Conservation (phyloP, 805 yeast species). For the Candida quercuum region DNA sequence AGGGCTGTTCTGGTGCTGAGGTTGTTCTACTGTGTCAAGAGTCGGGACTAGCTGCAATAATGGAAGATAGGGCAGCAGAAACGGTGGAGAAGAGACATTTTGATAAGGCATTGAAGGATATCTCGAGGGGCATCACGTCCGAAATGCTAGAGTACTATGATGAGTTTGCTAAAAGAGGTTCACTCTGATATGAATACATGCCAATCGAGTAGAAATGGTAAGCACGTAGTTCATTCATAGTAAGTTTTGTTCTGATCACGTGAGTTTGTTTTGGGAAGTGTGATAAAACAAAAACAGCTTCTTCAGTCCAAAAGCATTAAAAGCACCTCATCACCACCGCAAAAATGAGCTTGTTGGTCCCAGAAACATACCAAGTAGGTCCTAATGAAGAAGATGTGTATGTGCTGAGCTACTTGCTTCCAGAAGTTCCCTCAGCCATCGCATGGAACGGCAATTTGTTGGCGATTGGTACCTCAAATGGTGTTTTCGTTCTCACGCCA, state of each 20-base stretch:
- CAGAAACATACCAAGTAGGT: constrained; percentile 17
- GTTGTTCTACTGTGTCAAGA: constrained; percentile 89
- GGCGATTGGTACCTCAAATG: constrained; percentile 18
- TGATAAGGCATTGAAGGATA: constrained; percentile 57
- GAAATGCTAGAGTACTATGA: constrained; percentile 80
- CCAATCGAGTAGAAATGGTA: too few species aligned
- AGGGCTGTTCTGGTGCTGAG: constrained; percentile 97
- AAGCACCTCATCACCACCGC: background rate
- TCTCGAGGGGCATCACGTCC: constrained; percentile 74
- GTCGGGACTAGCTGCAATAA: constrained; percentile 91
- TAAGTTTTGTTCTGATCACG: too few species aligned
- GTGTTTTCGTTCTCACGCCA: constrained; percentile 20
- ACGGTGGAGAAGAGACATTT: constrained; percentile 64
- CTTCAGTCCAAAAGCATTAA: too few species aligned
- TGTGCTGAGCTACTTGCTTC: constrained; percentile 19
- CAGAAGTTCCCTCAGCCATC: constrained; percentile 10
- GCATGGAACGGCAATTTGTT: constrained; percentile 21
- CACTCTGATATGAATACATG: too few species aligned
- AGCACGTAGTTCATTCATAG: too few species aligned
- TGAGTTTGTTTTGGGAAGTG: too few species aligned
- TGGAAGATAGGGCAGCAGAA: constrained; percentile 58
- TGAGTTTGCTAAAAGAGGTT: constrained; percentile 37
- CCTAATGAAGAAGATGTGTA: constrained; percentile 18
- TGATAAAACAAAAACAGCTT: too few species aligned
- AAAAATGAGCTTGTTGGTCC: constrained; percentile 10